Percentiles rank a stretch among this genome's conserved stretches.
Evolutionary conservation across 805 yeast genomes (phyloP).

Genomic region (Kregervanrija pseudodelftensis): DNA sequence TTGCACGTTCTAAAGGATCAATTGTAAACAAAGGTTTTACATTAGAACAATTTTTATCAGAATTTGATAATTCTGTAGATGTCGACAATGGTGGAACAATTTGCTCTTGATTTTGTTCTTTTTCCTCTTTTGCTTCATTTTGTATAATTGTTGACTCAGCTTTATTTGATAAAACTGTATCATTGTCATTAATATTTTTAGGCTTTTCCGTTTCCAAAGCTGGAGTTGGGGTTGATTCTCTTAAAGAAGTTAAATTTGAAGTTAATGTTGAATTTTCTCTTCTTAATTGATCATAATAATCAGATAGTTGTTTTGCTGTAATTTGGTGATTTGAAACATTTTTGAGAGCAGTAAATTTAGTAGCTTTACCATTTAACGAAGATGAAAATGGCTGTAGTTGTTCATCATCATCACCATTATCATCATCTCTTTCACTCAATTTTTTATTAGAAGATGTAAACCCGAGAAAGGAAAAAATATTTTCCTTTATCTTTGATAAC

Average conservation of each 20-base stretch:
- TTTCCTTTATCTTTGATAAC: constrained; percentile 5
- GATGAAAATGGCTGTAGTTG: no score
- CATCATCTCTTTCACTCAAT: not conserved
- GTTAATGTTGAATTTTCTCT: constrained; percentile 15
- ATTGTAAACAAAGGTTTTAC: not conserved
- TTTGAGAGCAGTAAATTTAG: not conserved
- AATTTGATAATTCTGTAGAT: no score
- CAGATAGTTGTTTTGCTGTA: constrained; percentile 22
- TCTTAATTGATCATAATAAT: constrained; percentile 22
- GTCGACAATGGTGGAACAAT: not conserved
- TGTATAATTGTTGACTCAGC: constrained; percentile 6
- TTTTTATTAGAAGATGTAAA: not conserved
- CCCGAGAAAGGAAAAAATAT: not conserved
- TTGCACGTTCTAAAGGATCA: constrained; percentile 29
- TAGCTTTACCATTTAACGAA: no score
- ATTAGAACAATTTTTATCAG: no score
- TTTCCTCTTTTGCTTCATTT: not conserved
- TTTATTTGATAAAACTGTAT: not conserved
- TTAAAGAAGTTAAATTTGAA: constrained; percentile 10
- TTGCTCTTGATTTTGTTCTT: not conserved
- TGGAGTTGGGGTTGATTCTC: not conserved
- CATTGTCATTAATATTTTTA: constrained; percentile 1
- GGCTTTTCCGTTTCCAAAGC: not conserved
- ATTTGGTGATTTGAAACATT: constrained; percentile 7
- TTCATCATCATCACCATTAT: no score